Conservation (phyloP, 495 filamentous ascomycete genomes). For the Rostrohypoxylon terebratum region DNA sequence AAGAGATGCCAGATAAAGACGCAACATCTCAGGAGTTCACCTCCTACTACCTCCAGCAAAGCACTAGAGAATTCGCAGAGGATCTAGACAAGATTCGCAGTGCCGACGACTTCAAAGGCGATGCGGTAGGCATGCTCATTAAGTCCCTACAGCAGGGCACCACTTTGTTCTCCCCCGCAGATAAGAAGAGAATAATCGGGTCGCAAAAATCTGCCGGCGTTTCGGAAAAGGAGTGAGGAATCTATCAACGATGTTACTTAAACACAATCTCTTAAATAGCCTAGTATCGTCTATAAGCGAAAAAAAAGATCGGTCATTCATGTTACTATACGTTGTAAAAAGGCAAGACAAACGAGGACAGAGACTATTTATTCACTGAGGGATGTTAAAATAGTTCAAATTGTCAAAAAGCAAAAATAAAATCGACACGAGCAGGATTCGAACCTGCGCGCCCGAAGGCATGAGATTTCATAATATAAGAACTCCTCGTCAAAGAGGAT, state of each 20-base stretch:
- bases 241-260: neutral
- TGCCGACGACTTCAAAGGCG: slow-evolving; percentile 74
- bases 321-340: too few species aligned
- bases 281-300: too few species aligned
- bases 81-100: slow-evolving; percentile 74
- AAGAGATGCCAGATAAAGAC: slow-evolving; percentile 41
- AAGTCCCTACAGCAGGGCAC: slow-evolving; percentile 73
- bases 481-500: neutral
- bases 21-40: slow-evolving; percentile 62
- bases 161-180: slow-evolving; percentile 57
- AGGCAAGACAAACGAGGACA: too few species aligned
- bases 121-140: slow-evolving; percentile 71
- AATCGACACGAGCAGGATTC: slow-evolving; percentile 49
- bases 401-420: neutral
- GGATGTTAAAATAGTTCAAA: too few species aligned
- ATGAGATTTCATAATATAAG: slow-evolving; percentile 57
- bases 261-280: too few species aligned
- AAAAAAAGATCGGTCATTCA: too few species aligned
- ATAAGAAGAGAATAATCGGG: slow-evolving; percentile 55
- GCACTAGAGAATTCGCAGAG: slow-evolving; percentile 75
- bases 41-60: slow-evolving; percentile 71
- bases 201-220: slow-evolving; percentile 20
- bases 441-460: slow-evolving; percentile 64
- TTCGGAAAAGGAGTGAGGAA: slow-evolving; percentile 13
- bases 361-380: too few species aligned